phyloP scores from a whole-genome alignment of 129 eudicot genomes.

The sunflower (Helianthus annuus) region HanXRQr2.0-SUNRISE NC_035436.2:6346199-6346698 shows the following conservation, averaged over 20 bases:
- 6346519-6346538: slow-evolving; percentile 46
- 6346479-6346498: slow-evolving; percentile 22
- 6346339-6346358: slow-evolving; percentile 61
- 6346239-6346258: background rate
- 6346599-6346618: slow-evolving; percentile 45
- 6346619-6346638: slow-evolving; percentile 14
- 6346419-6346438: background rate
- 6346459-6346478: background rate
- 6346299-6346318: slow-evolving; percentile 49
- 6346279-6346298: background rate
- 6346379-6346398: slow-evolving; percentile 42
- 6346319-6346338: slow-evolving; percentile 55
- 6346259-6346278: background rate
- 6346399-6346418: slow-evolving; percentile 29
- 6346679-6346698: background rate
- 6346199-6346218: background rate
- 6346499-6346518: slow-evolving; percentile 51
- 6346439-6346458: background rate
- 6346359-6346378: slow-evolving; percentile 62
- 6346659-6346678: background rate
- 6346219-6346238: background rate
- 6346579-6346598: slow-evolving; percentile 46
- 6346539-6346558: slow-evolving; percentile 35
- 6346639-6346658: background rate
- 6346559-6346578: slow-evolving; percentile 41